These are phyloP conservation scores for Leccinum ochraceum DNA, from an alignment of 768 basidiomycete genomes.

Conservation along the genomic window DNA sequence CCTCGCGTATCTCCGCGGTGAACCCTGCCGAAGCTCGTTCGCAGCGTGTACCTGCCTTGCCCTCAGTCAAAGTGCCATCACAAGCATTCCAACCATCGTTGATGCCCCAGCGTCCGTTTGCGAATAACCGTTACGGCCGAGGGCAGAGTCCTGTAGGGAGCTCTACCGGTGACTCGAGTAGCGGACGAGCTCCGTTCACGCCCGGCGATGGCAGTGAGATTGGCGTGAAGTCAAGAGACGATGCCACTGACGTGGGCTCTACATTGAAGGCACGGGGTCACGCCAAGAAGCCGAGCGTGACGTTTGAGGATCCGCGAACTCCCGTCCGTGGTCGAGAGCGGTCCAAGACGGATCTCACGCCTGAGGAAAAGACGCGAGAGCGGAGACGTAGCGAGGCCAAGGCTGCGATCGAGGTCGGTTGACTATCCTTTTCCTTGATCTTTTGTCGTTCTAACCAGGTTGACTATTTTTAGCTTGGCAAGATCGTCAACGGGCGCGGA, in stretches of 20 bases:
- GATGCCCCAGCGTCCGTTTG: constrained; percentile 58
- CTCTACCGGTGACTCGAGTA: constrained; percentile 84
- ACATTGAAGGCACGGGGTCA: constrained; percentile 37
- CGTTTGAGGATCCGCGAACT: constrained; percentile 56
- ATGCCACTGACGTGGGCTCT: constrained; percentile 25
- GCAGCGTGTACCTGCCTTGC: constrained; percentile 10
- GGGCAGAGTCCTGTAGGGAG: constrained; percentile 73
- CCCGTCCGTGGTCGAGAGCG: constrained; percentile 33
- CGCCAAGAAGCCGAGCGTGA: constrained; percentile 63
- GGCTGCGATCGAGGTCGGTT: constrained; percentile 78
- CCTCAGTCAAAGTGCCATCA: constrained; percentile 26
- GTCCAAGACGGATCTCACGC: constrained; percentile 32
- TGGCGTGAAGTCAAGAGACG: constrained; percentile 24
- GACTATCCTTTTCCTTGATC: too few species aligned
- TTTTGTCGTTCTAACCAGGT: constrained; percentile 6
- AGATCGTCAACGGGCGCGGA: constrained; percentile 78
- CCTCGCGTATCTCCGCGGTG: constrained; percentile 11
- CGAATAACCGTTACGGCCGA: constrained; percentile 34
- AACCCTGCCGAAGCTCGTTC: constrained; percentile 15
- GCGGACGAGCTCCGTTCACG: constrained; percentile 71
- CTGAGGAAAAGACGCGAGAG: constrained; percentile 64
- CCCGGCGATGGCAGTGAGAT: constrained; percentile 78
- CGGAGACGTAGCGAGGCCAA: constrained; percentile 81
- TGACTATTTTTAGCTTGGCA: constrained; percentile 62
- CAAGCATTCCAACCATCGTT: constrained; percentile 26